A percentile compares a stretch with the other conserved stretches of the same genome.
Conservation (phyloP, 1,284 basidiomycete genomes). For the Ustilago shanxiensis region DNA sequence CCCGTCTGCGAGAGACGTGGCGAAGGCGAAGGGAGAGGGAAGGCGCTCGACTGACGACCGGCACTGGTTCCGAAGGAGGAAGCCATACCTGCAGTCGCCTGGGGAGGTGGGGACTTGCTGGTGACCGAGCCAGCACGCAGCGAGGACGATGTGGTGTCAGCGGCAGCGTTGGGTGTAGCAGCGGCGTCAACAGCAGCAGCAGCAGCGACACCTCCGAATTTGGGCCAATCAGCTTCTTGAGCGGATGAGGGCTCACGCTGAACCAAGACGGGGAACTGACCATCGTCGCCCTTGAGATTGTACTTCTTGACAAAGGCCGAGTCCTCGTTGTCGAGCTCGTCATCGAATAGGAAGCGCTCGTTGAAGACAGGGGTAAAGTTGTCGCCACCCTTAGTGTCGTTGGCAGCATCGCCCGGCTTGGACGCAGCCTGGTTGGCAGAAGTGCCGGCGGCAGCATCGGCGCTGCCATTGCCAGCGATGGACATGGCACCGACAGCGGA, state of each 20-base stretch:
- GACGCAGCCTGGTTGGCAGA: no score
- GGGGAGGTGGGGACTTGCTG: conserved; percentile 72
- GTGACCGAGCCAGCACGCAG: conserved; percentile 29
- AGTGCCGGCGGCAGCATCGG: not conserved
- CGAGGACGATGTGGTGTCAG: conserved; percentile 19
- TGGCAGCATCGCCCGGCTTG: not conserved
- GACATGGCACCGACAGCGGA: conserved; percentile 36
- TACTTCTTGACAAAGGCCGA: conserved; percentile 69
- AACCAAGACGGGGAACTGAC: conserved; percentile 76
- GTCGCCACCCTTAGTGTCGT: conserved; percentile 22
- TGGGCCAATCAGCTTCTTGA: conserved; percentile 92
- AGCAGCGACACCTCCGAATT: conserved; percentile 76
- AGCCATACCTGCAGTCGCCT: conserved; percentile 43
- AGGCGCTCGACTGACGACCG: conserved; percentile 33
- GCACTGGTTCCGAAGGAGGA: conserved; percentile 44
- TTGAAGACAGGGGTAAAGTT: conserved; percentile 63
- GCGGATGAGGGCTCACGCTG: conserved; percentile 72
- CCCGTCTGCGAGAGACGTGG: conserved; percentile 45
- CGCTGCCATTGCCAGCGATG: conserved; percentile 19
- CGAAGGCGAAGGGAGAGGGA: conserved; percentile 47
- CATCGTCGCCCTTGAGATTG: conserved; percentile 65
- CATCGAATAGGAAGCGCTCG: conserved; percentile 67
- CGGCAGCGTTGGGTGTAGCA: not conserved
- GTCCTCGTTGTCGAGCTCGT: conserved; percentile 67
- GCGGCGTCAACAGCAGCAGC: not conserved